phyloP scores from a whole-genome alignment of 768 basidiomycete species.

The Mycena filopes region DNA sequence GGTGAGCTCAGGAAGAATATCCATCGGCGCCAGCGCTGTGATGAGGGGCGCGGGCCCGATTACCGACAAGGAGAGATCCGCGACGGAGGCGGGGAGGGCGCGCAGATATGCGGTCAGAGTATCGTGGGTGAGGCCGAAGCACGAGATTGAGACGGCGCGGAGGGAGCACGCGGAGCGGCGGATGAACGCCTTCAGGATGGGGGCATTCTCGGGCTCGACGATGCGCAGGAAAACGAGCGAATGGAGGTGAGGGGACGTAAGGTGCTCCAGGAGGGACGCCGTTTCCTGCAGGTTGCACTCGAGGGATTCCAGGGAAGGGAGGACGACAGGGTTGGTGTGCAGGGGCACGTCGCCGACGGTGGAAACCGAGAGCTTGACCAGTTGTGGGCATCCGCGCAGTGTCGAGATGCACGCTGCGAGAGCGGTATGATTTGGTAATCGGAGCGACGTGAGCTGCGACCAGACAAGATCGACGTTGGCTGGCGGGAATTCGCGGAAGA shows the following conservation, averaged over 20 bases:
- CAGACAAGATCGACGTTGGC: neutral
- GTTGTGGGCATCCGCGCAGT: neutral
- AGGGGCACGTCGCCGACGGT: neutral
- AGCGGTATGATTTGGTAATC: neutral
- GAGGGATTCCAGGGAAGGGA: neutral
- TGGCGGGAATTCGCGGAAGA: neutral
- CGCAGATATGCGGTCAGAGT: neutral
- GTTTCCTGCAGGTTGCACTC: neutral
- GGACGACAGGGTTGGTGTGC: neutral
- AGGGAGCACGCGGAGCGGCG: neutral
- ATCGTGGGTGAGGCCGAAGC: too few relatives aligned
- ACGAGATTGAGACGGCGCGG: too few relatives aligned
- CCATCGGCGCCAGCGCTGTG: neutral
- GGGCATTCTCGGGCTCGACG: too few relatives aligned
- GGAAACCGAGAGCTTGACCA: neutral
- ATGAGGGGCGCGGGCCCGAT: neutral
- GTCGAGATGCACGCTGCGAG: neutral
- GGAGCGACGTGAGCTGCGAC: conserved; percentile 2
- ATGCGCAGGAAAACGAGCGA: neutral
- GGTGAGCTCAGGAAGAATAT: neutral
- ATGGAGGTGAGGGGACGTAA: conserved; percentile 11
- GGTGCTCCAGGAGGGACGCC: neutral
- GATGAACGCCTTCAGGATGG: neutral
- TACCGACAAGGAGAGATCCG: neutral
- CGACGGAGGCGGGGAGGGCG: neutral